Conservation (phyloP, 176 grass and related monocot species). For the Zoysia pacifica region DNA sequence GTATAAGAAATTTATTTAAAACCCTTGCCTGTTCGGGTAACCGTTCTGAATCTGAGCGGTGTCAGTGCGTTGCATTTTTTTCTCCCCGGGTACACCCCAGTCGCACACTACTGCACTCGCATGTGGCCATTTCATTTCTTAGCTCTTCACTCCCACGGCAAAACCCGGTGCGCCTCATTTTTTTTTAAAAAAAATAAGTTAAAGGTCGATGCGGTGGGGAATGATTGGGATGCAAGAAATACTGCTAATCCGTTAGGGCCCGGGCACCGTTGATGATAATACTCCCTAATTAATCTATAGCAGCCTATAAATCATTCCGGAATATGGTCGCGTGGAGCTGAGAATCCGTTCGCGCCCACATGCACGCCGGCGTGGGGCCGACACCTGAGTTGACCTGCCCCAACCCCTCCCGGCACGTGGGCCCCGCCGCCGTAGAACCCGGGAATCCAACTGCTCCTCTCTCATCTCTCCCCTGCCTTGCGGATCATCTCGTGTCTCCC, state of each 20-base stretch:
- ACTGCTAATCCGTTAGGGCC: constrained; percentile 6
- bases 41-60: not conserved
- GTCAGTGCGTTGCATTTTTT: not conserved
- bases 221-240: constrained; percentile 34
- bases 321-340: constrained; percentile 51
- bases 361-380: constrained; percentile 41
- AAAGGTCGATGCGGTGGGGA: constrained; percentile 19
- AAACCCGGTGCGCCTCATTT: not conserved
- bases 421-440: constrained; percentile 38
- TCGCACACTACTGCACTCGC: no score
- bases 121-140: not conserved
- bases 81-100: no score
- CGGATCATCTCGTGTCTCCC: not conserved
- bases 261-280: constrained; percentile 57
- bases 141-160: not conserved
- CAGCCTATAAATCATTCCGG: constrained; percentile 27
- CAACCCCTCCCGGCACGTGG: constrained; percentile 58
- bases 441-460: constrained; percentile 14
- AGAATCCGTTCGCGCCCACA: constrained; percentile 50
- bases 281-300: constrained; percentile 31
- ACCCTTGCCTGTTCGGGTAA: not conserved
- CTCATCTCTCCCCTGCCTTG: not conserved
- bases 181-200: not conserved
- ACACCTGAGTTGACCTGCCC: constrained; percentile 76
- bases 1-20: not conserved